Base-by-base conservation (phyloP, 768 basidiomycete species). In the Cystobasidium tubakii region DNA sequence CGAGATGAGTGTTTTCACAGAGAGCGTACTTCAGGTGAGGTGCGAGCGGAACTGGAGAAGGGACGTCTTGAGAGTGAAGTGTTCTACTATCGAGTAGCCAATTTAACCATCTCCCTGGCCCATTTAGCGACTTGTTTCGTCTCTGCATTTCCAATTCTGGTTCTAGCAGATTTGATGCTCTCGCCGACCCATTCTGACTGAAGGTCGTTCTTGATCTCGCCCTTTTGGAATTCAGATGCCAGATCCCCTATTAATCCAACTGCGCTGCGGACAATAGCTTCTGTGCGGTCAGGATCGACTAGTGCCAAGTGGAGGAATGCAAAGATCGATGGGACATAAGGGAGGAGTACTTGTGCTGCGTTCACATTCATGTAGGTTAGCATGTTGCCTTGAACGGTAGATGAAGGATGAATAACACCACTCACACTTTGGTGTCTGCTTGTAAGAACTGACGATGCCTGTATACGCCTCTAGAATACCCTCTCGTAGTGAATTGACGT, bases 401-500 rank as follows among this genome's bases (percentile, higher is more conserved):
- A 23, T 29, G 73, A 69, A 77, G 15, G 50, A 31, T 13, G 54
- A 21, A 21, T 7, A 3, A 15, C 0, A 17, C 3, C 46, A 81
- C 82, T 74, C 77, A 90, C 92, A 86, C 83, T 91, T 88, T 25
- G 87, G 86, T 0, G 89, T 89, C 78, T 87, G 88, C 84, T 93
- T 94, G 79, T 97, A 83, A 0, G 90, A 93, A 43, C 91, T 89
- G 74, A 97, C 88, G 76, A 99, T 89, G 29, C 95, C 94, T 3
- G 91, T 95, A 79, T 96, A 97, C 1, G 96, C 95, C 81, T 99
- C 96, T 36, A 97, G 83, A 76, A 99, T 97, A 55, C 92, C 92
- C 79, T 98, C 96, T 43, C 96, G 87, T 72, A 99, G 85, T 66
- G 87, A 87, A 66, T 87, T 85, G 55, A 95, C 91, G 79, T 98